Evolutionary conservation across 192 early-diverging fungal species (phyloP).

Genomic region (Backusella psychrophila): DNA sequence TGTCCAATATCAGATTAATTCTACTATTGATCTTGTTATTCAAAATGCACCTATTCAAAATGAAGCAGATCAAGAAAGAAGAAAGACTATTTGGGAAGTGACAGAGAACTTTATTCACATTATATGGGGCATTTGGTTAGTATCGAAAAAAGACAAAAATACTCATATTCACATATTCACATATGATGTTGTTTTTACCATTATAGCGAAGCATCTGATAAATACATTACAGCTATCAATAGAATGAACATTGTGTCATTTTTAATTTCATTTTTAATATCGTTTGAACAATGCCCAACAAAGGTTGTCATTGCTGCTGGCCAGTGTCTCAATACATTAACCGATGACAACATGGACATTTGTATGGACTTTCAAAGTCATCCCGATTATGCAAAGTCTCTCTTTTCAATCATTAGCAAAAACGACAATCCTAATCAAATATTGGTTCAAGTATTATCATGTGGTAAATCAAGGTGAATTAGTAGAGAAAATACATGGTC

Average conservation of each 20-base stretch:
- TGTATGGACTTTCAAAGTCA: slow-evolving; percentile 57
- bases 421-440: slow-evolving; percentile 49
- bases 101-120: slow-evolving; percentile 58
- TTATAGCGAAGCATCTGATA: slow-evolving; percentile 67
- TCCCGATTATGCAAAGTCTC: slow-evolving; percentile 48
- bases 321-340: slow-evolving; percentile 81
- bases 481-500: no score
- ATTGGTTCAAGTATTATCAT: slow-evolving; percentile 67
- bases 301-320: slow-evolving; percentile 53
- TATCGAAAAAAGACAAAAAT: background rate
- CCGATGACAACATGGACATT: slow-evolving; percentile 70
- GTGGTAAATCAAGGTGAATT: slow-evolving; percentile 34
- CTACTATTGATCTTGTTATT: slow-evolving; percentile 34
- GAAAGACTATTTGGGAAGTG: slow-evolving; percentile 55
- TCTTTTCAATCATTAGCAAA: slow-evolving; percentile 47
- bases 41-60: slow-evolving; percentile 32
- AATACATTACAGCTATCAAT: slow-evolving; percentile 67
- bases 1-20: slow-evolving; percentile 21
- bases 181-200: background rate
- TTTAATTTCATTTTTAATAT: slow-evolving; percentile 66
- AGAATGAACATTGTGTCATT: slow-evolving; percentile 56
- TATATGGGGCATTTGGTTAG: slow-evolving; percentile 48
- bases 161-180: background rate
- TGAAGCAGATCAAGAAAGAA: slow-evolving; percentile 32
- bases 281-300: slow-evolving; percentile 43